Conservation (phyloP, 2,329 filamentous ascomycete genomes). For the Fusarium palustre region DNA sequence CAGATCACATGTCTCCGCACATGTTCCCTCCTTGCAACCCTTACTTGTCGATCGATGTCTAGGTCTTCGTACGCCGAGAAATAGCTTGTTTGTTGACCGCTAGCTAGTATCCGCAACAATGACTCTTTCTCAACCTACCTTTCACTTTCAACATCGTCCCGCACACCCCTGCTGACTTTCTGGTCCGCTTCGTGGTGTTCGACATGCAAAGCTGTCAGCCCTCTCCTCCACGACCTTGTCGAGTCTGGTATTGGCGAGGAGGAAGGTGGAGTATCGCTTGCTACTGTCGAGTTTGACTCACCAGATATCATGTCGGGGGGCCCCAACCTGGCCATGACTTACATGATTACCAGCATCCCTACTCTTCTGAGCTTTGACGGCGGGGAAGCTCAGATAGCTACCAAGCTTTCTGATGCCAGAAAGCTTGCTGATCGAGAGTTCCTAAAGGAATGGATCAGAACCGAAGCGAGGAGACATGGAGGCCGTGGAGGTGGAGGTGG, state of each 20-base stretch:
- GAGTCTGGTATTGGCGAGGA: slow-evolving; percentile 64
- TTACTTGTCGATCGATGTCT: slow-evolving; percentile 41
- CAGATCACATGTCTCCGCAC: slow-evolving; percentile 29
- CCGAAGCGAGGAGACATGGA: slow-evolving; percentile 61
- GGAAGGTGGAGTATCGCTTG: slow-evolving; percentile 67
- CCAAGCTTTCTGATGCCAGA: slow-evolving; percentile 62
- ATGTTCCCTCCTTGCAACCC: slow-evolving; percentile 21
- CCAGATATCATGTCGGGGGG: slow-evolving; percentile 64
- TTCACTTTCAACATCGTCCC: slow-evolving; percentile 64
- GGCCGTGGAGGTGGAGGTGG: slow-evolving; percentile 58
- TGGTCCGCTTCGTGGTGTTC: slow-evolving; percentile 71
- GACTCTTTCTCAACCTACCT: slow-evolving; percentile 68
- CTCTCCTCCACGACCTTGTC: slow-evolving; percentile 62
- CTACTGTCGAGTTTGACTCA: slow-evolving; percentile 67
- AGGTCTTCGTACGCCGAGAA: slow-evolving; percentile 20
- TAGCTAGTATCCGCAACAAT: slow-evolving; percentile 63
- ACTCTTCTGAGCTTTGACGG: slow-evolving; percentile 69
- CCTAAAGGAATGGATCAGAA: slow-evolving; percentile 65
- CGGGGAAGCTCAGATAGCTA: slow-evolving; percentile 62
- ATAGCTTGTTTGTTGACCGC: slow-evolving; percentile 28
- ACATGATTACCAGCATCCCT: slow-evolving; percentile 69
- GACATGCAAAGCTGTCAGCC: slow-evolving; percentile 63
- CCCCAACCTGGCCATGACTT: slow-evolving; percentile 60
- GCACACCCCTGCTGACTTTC: slow-evolving; percentile 67
- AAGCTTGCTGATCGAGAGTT: slow-evolving; percentile 62